Evolutionary conservation across 164 flowering plant species (phyloP), one percentile per base, ranked within the genome.

Genomic region (Dillenia turbinata): DNA sequence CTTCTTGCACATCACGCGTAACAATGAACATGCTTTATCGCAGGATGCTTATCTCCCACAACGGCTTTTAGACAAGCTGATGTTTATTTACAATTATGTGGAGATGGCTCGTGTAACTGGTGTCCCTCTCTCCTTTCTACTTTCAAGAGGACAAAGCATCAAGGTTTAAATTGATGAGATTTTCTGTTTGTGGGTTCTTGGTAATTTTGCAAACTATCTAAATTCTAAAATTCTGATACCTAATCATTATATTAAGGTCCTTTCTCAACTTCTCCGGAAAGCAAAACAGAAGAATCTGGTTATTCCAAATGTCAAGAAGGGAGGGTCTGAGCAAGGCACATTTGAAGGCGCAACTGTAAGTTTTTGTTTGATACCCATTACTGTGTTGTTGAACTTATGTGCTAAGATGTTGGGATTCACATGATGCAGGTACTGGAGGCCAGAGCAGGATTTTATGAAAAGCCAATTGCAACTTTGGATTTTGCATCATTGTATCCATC

Each of bases 11-110:
- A 5, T 33, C 40, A 33, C 40, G 5, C 40, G 6, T 33, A 33
- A 33, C 40, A 33, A 33, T 33, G 6, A 33, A 33, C 5, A 33
- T 33, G 40, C 22, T 33, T 33, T 5, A 10, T 62, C 80, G 66
- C 79, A 94, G 99, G 99, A 95, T 92, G 99, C 97, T 67, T 92
- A 95, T 76, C 97, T 95, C 60, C 99, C 99, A 26, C 99, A 95
- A 65, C 72, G 99, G 65, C 89, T 95, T 68, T 70, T 95, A 75
- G 99, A 95, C 77, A 92, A 95, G 74, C 61, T 95, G 73, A 95
- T 95, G 99, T 85, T 71, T 60, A 79, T 95, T 63, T 95, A 92
- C 77, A 92, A 95, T 77, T 95, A 95, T 78, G 97, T 95, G 67
- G 99, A 95, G 78, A 95, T 95, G 99, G 97, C 97, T 75, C 85